Evolutionary conservation across 2,329 filamentous ascomycete species (phyloP).

Genomic region (Huntiella bhutanensis): DNA sequence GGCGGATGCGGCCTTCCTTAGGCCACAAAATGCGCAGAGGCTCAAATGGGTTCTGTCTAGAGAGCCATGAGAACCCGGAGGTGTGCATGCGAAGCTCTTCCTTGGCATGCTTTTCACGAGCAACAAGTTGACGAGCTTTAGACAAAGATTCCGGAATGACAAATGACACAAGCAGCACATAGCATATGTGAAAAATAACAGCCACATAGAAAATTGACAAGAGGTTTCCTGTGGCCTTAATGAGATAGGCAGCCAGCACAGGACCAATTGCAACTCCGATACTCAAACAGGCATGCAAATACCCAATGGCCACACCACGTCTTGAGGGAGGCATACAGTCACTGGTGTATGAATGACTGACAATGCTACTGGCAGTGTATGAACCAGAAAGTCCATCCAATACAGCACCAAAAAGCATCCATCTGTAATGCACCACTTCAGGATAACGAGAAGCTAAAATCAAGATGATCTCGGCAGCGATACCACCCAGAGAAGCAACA

Average conservation of each 20-base stretch:
- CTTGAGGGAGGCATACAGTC: slow-evolving; percentile 71
- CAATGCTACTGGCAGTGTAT: slow-evolving; percentile 60
- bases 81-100: slow-evolving; percentile 18
- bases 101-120: slow-evolving; percentile 45
- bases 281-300: slow-evolving; percentile 79
- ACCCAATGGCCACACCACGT: slow-evolving; percentile 69
- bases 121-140: slow-evolving; percentile 47
- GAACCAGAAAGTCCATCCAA: slow-evolving; percentile 76
- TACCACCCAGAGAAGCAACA: slow-evolving; percentile 53
- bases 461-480: slow-evolving; percentile 56
- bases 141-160: slow-evolving; percentile 73
- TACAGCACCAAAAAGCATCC: slow-evolving; percentile 57
- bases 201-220: slow-evolving; percentile 73
- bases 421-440: slow-evolving; percentile 52
- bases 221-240: slow-evolving; percentile 55
- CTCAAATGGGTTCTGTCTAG: slow-evolving; percentile 46
- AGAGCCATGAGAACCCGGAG: slow-evolving; percentile 16
- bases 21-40: slow-evolving; percentile 42
- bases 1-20: slow-evolving; percentile 38
- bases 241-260: slow-evolving; percentile 59
- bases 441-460: slow-evolving; percentile 62
- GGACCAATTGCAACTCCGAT: slow-evolving; percentile 77
- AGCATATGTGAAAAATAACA: slow-evolving; percentile 51
- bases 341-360: slow-evolving; percentile 71
- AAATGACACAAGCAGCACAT: slow-evolving; percentile 52